Evolutionary conservation across 2,329 filamentous ascomycete genomes (phyloP).

Genomic region (Colletotrichum cereale): DNA sequence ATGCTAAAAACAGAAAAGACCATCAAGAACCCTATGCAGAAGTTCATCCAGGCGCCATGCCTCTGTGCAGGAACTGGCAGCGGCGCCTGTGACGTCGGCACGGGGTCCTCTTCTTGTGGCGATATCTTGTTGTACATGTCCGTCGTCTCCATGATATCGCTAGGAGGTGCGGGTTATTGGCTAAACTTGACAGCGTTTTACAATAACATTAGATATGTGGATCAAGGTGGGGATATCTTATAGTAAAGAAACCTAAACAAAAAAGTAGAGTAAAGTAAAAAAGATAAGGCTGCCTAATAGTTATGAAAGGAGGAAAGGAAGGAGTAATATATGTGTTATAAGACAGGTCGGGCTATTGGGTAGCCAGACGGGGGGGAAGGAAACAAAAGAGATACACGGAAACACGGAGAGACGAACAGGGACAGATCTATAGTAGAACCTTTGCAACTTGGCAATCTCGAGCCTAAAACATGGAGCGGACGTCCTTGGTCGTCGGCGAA

Average conservation of each 20-base stretch:
- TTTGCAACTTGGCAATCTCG: neutral
- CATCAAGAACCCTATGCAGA: conserved; percentile 30
- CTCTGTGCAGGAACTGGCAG: neutral
- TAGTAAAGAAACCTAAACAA: neutral
- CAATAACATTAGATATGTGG: conserved; percentile 17
- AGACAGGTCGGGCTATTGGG: neutral
- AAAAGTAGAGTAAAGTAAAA: neutral
- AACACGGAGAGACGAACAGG: neutral
- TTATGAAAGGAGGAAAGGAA: neutral
- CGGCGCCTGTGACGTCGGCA: neutral
- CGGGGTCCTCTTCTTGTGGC: neutral
- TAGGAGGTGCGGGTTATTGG: neutral
- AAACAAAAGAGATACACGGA: neutral
- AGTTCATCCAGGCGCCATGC: neutral
- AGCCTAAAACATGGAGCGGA: conserved; percentile 27
- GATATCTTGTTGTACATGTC: conserved; percentile 27
- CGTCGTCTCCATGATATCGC: conserved; percentile 5
- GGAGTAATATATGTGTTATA: neutral
- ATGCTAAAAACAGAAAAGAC: conserved; percentile 38
- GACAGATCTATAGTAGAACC: conserved; percentile 18
- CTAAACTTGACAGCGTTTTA: neutral
- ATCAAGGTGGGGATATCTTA: neutral
- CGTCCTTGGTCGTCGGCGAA: conserved; percentile 9
- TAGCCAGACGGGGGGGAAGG: neutral
- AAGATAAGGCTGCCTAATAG: conserved; percentile 15